Evolutionary conservation across 2,329 filamentous ascomycete species (phyloP).

Genomic region (Periconia sp.): DNA sequence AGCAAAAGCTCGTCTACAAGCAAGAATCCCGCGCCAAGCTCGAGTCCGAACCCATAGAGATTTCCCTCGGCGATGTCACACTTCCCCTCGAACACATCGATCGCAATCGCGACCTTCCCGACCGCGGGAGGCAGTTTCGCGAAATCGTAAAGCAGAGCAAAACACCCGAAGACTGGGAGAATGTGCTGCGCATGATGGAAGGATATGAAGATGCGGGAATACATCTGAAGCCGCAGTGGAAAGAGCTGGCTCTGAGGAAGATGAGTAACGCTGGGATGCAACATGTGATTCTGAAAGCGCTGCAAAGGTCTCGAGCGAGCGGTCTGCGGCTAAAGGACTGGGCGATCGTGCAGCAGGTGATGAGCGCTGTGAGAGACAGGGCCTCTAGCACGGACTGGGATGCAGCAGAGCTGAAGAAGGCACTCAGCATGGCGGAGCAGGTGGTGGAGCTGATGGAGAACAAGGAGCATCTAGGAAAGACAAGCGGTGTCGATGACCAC

Average conservation of each 20-base stretch:
- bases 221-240: conserved; percentile 12
- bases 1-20: conserved; percentile 52
- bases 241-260: conserved; percentile 26
- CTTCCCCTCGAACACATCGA: conserved; percentile 42
- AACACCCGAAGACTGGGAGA: conserved; percentile 42
- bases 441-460: conserved; percentile 51
- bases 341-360: conserved; percentile 36
- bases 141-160: conserved; percentile 21
- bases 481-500: conserved; percentile 29
- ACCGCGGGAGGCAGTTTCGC: conserved; percentile 16
- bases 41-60: conserved; percentile 49
- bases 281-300: conserved; percentile 35
- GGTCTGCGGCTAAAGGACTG: conserved; percentile 28
- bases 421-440: conserved; percentile 46
- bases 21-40: conserved; percentile 49
- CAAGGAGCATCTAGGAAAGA: conserved; percentile 43
- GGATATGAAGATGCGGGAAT: conserved; percentile 37
- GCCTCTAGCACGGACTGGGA: conserved; percentile 45
- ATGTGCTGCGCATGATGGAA: conserved; percentile 39
- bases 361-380: conserved; percentile 43
- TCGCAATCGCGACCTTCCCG: conserved; percentile 27
- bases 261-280: conserved; percentile 27
- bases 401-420: conserved; percentile 43
- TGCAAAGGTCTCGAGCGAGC: conserved; percentile 33
- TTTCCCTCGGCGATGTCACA: conserved; percentile 48